Conservation (phyloP, 192 early-diverging fungal genomes). For the Backusella morwellensis region DNA sequence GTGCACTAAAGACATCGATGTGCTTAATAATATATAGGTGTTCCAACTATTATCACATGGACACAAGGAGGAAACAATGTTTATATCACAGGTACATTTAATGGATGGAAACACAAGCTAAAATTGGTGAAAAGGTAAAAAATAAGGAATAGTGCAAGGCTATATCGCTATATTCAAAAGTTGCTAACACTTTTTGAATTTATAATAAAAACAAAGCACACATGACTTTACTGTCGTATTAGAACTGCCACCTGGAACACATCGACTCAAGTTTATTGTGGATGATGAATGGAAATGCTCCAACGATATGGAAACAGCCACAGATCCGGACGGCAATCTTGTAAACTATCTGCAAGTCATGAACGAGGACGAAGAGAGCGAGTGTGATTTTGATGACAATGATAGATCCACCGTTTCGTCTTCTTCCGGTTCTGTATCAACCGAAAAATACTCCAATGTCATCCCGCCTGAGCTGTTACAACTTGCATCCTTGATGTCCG, state of each 20-base stretch:
- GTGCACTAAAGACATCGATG: background rate
- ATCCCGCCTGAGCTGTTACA: conserved; percentile 34
- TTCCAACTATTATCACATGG: conserved; percentile 93
- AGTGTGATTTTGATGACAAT: conserved; percentile 42
- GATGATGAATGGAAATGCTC: conserved; percentile 98
- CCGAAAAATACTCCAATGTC: conserved; percentile 37
- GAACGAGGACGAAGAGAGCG: conserved; percentile 60
- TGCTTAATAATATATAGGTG: conserved; percentile 26
- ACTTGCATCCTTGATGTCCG: conserved; percentile 12
- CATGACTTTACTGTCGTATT: conserved; percentile 80
- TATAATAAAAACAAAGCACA: conserved; percentile 39
- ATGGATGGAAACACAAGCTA: conserved; percentile 96
- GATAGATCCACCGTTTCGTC: conserved; percentile 13
- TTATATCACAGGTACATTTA: conserved; percentile 94
- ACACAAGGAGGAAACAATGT: conserved; percentile 79
- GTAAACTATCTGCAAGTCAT: conserved; percentile 92
- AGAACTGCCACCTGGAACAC: conserved; percentile 90
- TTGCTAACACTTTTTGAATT: no score
- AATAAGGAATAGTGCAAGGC: no score
- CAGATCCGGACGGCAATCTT: conserved; percentile 92
- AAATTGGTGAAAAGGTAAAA: conserved; percentile 61
- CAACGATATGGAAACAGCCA: conserved; percentile 84
- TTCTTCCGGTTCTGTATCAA: conserved; percentile 1
- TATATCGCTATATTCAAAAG: no score
- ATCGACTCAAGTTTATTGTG: conserved; percentile 97